Evolutionary conservation across 495 filamentous ascomycete genomes (phyloP), one percentile per base, ranked within the genome.

Genomic region (Penicillium ochrochloron): DNA sequence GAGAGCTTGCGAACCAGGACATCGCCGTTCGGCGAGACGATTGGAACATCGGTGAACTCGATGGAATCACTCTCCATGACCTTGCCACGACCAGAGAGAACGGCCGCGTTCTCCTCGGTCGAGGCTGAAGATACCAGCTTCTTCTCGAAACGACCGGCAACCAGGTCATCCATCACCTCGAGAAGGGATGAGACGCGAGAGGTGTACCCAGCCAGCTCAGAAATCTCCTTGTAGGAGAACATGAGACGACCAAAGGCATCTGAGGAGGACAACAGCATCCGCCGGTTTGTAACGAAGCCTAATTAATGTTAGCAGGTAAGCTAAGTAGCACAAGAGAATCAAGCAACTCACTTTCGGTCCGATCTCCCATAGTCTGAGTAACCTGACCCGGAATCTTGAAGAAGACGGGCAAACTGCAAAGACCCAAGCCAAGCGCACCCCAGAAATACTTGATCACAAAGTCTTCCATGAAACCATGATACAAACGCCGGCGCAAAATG

Each of bases 401-500:
- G 75, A 99, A 99, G 0, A 98, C 94, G 1, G 95, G 95, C 4
- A 97, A 87, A 71, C 93, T 94, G 80, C 96, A 98, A n/a, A 99
- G 88, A 65, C 96, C 77, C 68, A 98, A 84, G 7, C 95, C 95
- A 52, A 99, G 68, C 5, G 95, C 95, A 57, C 96, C 96, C 95
- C 95, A 99, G 80, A 97, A 95, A 71, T 99, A 99, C 78, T 99
- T 99, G 70, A 98, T 94, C 15, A 98, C 91, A 78, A 97, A 99
- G 73, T 99, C 95, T 73, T 99, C 96, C 95, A 98, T 97, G 65
- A 99, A 89, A 14, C 93, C 93, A 70, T 99, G 93, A 73, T 97
- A 98, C 67, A 99, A 89, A 31, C 95, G 85, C 61, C 92, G 81
- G 37, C 93, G 84, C 44, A 99, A 78, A 67, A 97, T 96, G 70